Conservation (phyloP, 306 rosid genomes). For the Vachellia collinsii region DNA sequence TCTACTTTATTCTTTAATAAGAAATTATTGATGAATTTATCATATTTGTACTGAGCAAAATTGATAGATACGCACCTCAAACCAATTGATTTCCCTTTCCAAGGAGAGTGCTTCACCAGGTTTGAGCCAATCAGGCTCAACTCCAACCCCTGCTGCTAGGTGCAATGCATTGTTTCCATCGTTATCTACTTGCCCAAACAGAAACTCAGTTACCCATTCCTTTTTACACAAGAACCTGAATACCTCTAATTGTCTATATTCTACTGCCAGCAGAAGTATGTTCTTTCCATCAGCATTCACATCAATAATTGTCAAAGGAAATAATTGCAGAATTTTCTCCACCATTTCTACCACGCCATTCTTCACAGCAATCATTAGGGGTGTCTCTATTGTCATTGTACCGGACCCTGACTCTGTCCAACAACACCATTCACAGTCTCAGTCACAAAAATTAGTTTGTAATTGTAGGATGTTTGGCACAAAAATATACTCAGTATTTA, state of each 20-base stretch:
- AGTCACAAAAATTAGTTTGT: background rate
- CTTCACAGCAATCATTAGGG: background rate
- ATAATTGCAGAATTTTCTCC: background rate
- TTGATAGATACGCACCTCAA: background rate
- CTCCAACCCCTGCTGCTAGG: background rate
- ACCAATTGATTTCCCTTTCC: background rate
- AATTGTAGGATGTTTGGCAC: too few species aligned
- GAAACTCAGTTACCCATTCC: background rate
- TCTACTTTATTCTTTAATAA: too few species aligned
- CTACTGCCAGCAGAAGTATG: background rate
- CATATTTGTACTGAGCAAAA: too few species aligned
- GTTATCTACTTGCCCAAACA: background rate
- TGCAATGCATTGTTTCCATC: background rate
- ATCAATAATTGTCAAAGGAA: background rate
- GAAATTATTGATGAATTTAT: too few species aligned
- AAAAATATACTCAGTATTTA: too few species aligned
- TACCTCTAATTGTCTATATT: background rate
- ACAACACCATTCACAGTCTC: background rate
- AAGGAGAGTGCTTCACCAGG: background rate
- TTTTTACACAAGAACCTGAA: too few species aligned
- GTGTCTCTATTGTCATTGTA: background rate
- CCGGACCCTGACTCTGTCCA: background rate
- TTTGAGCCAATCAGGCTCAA: background rate
- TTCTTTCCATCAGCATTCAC: background rate
- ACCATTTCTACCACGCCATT: background rate